A percentile compares a stretch with the other conserved stretches of the same genome.
Evolutionary conservation across 1,139 yeast genomes (phyloP).

Genomic region (Taphrina wiesneri): DNA sequence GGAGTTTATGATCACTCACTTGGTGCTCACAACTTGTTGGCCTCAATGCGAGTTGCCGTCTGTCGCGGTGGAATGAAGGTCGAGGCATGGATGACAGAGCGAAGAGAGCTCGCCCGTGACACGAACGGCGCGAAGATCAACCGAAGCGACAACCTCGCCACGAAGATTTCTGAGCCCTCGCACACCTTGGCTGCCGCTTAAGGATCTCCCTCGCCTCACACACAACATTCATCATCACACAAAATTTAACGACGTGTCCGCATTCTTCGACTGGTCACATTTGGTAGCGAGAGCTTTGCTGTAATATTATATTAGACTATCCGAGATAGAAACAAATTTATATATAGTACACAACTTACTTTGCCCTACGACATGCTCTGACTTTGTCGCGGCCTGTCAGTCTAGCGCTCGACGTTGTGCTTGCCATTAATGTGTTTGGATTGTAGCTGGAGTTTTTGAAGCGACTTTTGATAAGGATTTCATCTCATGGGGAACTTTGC

Average conservation of each 20-base stretch:
- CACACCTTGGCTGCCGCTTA: slow-evolving; percentile 24
- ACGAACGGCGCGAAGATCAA: slow-evolving; percentile 56
- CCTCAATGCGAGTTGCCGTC: slow-evolving; percentile 94
- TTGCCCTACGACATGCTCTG: no score
- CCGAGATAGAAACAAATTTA: neutral
- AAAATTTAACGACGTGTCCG: neutral
- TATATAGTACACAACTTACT: no score
- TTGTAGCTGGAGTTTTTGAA: no score
- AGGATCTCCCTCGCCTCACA: neutral
- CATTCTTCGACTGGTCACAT: neutral
- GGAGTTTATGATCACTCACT: slow-evolving; percentile 96
- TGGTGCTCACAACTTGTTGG: slow-evolving; percentile 94
- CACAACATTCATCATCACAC: neutral
- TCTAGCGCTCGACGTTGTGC: no score
- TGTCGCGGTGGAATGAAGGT: slow-evolving; percentile 83
- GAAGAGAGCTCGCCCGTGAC: slow-evolving; percentile 57
- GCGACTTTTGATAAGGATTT: no score
- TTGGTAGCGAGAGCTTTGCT: neutral
- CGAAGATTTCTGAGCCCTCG: slow-evolving; percentile 43
- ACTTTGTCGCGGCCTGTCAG: no score
- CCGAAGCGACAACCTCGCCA: slow-evolving; percentile 63
- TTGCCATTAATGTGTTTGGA: no score
- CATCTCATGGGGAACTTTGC: no score
- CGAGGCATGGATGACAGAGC: slow-evolving; percentile 61
- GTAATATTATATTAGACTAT: neutral